Percentiles rank a stretch among this genome's conserved stretches.
These are phyloP conservation scores for Daldinia childiae DNA, from an alignment of 495 filamentous ascomycete genomes.

Conservation along the genomic window DNA sequence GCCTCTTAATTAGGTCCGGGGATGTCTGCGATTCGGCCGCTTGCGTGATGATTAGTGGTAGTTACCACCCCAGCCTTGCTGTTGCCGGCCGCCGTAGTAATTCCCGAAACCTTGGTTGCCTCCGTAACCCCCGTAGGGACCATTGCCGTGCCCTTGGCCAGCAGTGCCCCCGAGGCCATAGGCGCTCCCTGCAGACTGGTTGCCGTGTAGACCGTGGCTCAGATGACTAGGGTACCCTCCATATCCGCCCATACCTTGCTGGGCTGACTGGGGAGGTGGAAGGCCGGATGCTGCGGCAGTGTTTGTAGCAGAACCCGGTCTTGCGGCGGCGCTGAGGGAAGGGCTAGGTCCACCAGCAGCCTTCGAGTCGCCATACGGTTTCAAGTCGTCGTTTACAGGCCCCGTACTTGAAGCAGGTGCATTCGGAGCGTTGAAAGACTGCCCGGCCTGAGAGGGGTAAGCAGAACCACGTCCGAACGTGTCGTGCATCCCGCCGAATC, in stretches of 20 bases:
- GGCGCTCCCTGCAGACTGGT: constrained; percentile 70
- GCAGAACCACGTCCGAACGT: constrained; percentile 75
- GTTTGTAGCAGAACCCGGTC: constrained; percentile 87
- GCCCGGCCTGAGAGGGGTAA: constrained; percentile 69
- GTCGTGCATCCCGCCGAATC: constrained; percentile 79
- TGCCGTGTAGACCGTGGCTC: constrained; percentile 69
- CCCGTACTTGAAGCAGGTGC: constrained; percentile 65
- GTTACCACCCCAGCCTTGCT: constrained; percentile 74
- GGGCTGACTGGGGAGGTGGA: constrained; percentile 78
- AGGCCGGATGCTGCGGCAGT: constrained; percentile 72
- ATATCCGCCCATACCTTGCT: constrained; percentile 69
- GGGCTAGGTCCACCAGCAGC: constrained; percentile 79
- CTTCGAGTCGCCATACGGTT: constrained; percentile 78
- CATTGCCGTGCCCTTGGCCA: constrained; percentile 67
- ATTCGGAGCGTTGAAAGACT: constrained; percentile 73
- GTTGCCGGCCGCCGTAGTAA: constrained; percentile 62
- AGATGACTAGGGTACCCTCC: constrained; percentile 78
- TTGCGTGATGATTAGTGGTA: constrained; percentile 60
- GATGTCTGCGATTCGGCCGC: constrained; percentile 24
- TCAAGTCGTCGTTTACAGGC: constrained; percentile 72
- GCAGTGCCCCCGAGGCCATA: constrained; percentile 75
- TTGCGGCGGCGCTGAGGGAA: constrained; percentile 78
- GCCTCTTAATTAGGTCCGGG: background rate
- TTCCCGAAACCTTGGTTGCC: constrained; percentile 62
- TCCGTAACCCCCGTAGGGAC: constrained; percentile 63